Percentiles rank a stretch among this genome's conserved stretches.
Conservation (phyloP, 495 filamentous ascomycete genomes). For the Xylaria flabelliformis region DNA sequence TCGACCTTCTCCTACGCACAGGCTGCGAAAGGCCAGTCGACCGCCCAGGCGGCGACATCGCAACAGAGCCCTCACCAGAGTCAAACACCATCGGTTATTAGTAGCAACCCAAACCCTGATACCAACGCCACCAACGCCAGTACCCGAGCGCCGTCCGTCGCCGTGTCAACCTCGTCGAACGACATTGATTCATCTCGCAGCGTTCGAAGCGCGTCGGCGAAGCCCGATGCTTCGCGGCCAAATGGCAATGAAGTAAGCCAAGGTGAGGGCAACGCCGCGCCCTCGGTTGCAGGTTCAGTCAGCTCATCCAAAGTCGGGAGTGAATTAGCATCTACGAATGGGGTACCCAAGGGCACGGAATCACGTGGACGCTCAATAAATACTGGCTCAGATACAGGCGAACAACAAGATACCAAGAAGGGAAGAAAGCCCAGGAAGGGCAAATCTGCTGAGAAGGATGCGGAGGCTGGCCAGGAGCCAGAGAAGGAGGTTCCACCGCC, state of each 20-base stretch:
- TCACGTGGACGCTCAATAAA: conserved; percentile 38
- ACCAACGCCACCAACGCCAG: conserved; percentile 57
- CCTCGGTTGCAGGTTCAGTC: conserved; percentile 31
- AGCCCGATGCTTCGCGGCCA: conserved; percentile 31
- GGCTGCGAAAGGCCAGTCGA: conserved; percentile 77
- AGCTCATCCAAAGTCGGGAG: conserved; percentile 20
- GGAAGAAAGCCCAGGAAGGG: conserved; percentile 56
- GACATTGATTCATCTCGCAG: conserved; percentile 52
- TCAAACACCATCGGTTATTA: conserved; percentile 68
- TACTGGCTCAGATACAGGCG: conserved; percentile 47
- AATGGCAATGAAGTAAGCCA: conserved; percentile 32
- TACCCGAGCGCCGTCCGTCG: conserved; percentile 39
- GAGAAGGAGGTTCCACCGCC: conserved; percentile 56
- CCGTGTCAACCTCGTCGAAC: conserved; percentile 67
- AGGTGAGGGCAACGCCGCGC: conserved; percentile 27
- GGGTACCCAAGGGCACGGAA: conserved; percentile 32
- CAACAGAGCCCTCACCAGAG: conserved; percentile 73
- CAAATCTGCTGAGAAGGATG: conserved; percentile 52
- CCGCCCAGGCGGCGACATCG: conserved; percentile 39
- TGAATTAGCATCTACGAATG: conserved; percentile 39
- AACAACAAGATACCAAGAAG: conserved; percentile 51
- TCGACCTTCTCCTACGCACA: conserved; percentile 89
- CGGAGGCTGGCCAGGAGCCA: conserved; percentile 47
- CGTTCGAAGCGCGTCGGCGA: conserved; percentile 39
- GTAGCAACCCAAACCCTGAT: conserved; percentile 68